phyloP scores from a whole-genome alignment of 331 rosid genomes.

The Quercus phellos region DNA sequence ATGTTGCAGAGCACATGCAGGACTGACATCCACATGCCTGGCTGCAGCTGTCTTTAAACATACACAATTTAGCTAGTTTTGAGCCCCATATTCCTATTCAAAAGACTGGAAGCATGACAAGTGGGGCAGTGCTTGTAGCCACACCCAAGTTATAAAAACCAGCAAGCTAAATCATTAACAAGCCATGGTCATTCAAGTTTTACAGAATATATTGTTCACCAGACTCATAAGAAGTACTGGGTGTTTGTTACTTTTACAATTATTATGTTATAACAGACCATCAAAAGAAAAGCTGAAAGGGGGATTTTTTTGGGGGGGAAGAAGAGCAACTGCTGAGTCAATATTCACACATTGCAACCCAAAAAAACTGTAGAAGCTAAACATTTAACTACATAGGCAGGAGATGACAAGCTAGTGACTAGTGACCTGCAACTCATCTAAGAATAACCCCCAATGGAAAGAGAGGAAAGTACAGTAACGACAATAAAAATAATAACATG shows the following conservation, averaged over 20 bases:
- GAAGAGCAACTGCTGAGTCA: too few species aligned
- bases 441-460: too few species aligned
- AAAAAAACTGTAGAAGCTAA: too few species aligned
- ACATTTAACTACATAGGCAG: too few species aligned
- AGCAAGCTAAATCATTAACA: not conserved
- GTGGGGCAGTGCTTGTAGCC: not conserved
- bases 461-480: not conserved
- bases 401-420: too few species aligned
- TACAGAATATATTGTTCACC: not conserved
- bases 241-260: too few species aligned
- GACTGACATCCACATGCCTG: not conserved
- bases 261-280: too few species aligned
- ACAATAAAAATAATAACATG: not conserved
- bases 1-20: too few species aligned
- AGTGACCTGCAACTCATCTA: too few species aligned
- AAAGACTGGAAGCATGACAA: not conserved
- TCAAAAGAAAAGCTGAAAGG: too few species aligned
- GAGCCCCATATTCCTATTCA: not conserved
- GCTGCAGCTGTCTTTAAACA: not conserved
- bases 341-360: too few species aligned
- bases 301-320: too few species aligned
- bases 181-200: not conserved
- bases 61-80: not conserved
- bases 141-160: not conserved
- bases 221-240: not conserved